These are phyloP conservation scores for Waitea zeae DNA, from an alignment of 1,284 basidiomycete genomes.

Conservation along the genomic window DNA sequence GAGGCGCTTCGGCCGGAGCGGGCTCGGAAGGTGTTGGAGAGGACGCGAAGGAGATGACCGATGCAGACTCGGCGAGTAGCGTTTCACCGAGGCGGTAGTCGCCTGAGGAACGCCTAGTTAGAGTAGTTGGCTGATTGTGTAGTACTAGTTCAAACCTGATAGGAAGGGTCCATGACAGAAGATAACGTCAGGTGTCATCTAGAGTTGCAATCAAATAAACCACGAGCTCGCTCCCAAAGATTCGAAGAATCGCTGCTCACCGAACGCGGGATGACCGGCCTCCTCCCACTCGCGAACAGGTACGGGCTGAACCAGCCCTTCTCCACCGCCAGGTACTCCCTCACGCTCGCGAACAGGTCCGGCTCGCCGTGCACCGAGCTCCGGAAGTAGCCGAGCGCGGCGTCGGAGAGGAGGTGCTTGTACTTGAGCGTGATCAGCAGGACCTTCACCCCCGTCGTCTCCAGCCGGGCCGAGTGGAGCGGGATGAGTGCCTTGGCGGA, in stretches of 20 bases:
- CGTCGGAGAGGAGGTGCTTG: conserved; percentile 40
- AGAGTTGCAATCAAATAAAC: too few species aligned
- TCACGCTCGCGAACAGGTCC: conserved; percentile 40
- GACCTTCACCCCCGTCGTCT: conserved; percentile 40
- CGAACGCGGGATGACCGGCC: conserved; percentile 39
- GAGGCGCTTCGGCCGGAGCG: neutral
- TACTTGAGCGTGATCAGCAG: conserved; percentile 42
- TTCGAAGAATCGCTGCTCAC: too few species aligned
- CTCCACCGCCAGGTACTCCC: conserved; percentile 41
- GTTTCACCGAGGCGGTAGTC: conserved; percentile 44
- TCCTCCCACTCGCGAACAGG: conserved; percentile 38
- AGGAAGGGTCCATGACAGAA: conserved; percentile 52
- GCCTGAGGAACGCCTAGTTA: too few species aligned
- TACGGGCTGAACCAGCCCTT: conserved; percentile 57
- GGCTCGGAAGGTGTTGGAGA: conserved; percentile 10
- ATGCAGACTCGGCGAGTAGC: conserved; percentile 33
- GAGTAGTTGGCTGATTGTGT: conserved; percentile 4
- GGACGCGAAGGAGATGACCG: conserved; percentile 28
- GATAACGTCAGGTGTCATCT: conserved; percentile 45
- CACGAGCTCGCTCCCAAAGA: too few species aligned
- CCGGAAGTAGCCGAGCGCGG: conserved; percentile 40
- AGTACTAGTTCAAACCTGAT: conserved; percentile 17
- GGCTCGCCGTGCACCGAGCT: conserved; percentile 40
- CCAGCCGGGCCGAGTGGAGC: conserved; percentile 29
- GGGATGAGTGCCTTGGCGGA: conserved; percentile 30